A percentile compares a stretch with the other conserved stretches of the same genome.
These are phyloP conservation scores for Mortierella sp. DNA, from an alignment of 371 early-diverging fungal genomes.

Conservation along the genomic window DNA sequence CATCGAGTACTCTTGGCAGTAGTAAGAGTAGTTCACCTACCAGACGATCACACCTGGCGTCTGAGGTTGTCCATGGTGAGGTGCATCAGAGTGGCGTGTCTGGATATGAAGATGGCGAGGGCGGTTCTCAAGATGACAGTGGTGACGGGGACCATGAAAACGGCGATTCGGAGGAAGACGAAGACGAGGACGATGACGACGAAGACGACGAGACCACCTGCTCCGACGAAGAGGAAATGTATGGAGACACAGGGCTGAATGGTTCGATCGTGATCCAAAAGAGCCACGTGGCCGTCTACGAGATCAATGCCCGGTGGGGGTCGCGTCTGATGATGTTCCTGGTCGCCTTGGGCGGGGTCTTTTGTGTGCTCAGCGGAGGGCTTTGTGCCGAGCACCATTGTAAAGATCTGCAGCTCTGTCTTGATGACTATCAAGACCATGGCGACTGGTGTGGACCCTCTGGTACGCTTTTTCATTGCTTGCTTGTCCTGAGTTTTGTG, in stretches of 20 bases:
- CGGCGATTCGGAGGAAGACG: neutral
- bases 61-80: neutral
- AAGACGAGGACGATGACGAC: neutral
- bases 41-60: neutral
- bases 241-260: neutral
- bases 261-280: constrained; percentile 31
- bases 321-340: constrained; percentile 44
- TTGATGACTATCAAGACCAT: constrained; percentile 21
- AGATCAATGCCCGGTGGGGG: constrained; percentile 53
- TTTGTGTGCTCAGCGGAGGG: constrained; percentile 31
- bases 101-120: no score
- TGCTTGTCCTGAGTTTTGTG: neutral
- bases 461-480: constrained; percentile 17
- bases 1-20: neutral
- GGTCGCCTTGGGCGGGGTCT: constrained; percentile 25
- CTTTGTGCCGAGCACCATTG: constrained; percentile 43
- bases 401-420: constrained; percentile 34
- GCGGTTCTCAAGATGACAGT: neutral
- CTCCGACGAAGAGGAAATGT: neutral
- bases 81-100: no score
- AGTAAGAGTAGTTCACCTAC: neutral
- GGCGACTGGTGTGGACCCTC: constrained; percentile 54
- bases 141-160: neutral
- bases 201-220: neutral
- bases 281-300: constrained; percentile 51